Base-by-base conservation (phyloP, 306 rosid species). In the Castanopsis chinensis region DNA sequence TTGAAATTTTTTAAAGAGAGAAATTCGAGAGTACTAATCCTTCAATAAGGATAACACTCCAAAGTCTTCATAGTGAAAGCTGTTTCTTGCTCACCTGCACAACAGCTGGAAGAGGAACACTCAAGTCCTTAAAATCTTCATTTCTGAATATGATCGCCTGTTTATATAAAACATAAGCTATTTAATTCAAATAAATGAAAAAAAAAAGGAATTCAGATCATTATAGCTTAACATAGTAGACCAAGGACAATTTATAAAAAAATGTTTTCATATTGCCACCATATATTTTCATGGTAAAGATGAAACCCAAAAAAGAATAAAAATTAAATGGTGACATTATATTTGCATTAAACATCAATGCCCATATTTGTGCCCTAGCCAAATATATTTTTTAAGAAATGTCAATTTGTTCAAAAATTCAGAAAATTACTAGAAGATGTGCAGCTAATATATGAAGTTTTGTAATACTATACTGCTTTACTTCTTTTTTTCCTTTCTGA, bases 61-160 rank as follows among this genome's bases (percentile, higher is more conserved):
- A 5, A 30, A 32, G 49, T 65, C 71, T 32, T 65, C 37, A 33
- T 6, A 53, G 33, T 43, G 57, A 71, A 69, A 43, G 32, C n/a
- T 78, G 43, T 72, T 58, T 57, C 54, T 73, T 41, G 65, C 83
- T 85, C 81, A 85, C 91, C 88, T 88, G 97, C 81, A 95, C 83
- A 83, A 95, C 81, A 57, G 97, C 94, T 2, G 99, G 97, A 83
- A 95, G 97, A 73, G 97, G 99, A 87, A 95, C 97, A 6, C 65
- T 75, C 80, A 92, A 74, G 71, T 79, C 86, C 85, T 86, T 88
- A 37, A 95, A 87, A 83, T 95, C 94, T 73, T 88, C 89, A 43
- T 74, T 83, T 76, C 78, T 82, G 87, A 92, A 95, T 71, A 92
- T 85, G 76, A 95, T 91, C 81, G 97, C 98, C 91, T 83, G 84